Evolutionary conservation across 208 protist genomes (phyloP).

Genomic region (Leishmania mexicana): DNA sequence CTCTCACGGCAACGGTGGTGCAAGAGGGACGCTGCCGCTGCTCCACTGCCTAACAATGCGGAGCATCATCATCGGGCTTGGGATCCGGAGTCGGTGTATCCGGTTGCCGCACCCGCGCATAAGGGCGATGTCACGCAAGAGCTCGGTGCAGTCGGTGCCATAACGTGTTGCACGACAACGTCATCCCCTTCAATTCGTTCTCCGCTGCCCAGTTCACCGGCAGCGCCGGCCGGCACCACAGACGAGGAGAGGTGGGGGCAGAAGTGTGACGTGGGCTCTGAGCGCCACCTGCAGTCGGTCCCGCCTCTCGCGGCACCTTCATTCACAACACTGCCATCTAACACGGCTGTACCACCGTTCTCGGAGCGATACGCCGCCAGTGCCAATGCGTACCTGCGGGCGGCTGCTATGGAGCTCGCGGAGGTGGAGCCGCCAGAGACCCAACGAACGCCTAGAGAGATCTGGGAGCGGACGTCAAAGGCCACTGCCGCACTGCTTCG

Average conservation of each 20-base stretch:
- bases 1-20: not conserved
- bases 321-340: not conserved
- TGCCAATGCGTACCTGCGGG: conserved; percentile 29
- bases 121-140: not conserved
- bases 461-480: not conserved
- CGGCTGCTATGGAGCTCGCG: conserved; percentile 21
- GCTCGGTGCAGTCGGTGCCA: not conserved
- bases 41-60: not conserved
- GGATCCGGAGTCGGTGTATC: not conserved
- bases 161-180: not conserved
- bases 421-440: not conserved
- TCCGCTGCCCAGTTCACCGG: conserved; percentile 1
- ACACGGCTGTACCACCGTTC: not conserved
- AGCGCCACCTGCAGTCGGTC: not conserved
- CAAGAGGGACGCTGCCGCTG: not conserved
- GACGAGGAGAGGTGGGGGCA: not conserved
- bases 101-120: not conserved
- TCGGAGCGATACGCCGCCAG: conserved; percentile 20
- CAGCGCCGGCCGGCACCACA: not conserved
- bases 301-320: not conserved
- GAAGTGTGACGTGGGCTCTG: not conserved
- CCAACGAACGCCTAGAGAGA: not conserved
- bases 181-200: not conserved
- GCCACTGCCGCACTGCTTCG: not conserved
- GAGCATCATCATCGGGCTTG: not conserved